phyloP scores from a whole-genome alignment of 78 protist species.

The Planoprotostelium fungivorum region DNA sequence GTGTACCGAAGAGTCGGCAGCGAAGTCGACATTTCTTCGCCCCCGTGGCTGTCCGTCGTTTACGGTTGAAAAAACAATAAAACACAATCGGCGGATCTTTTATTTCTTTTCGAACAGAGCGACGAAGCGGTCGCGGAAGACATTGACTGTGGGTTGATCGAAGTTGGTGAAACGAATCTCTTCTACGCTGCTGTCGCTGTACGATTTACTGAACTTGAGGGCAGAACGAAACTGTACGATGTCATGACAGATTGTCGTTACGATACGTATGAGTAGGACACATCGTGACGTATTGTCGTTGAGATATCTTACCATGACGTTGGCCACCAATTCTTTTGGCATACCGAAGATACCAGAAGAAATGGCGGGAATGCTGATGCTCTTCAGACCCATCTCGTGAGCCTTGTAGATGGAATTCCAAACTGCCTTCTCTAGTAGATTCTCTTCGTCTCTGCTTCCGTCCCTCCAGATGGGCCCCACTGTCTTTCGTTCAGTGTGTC shows the following conservation, averaged over 20 bases:
- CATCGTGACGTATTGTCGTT: background rate
- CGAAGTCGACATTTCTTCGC: no score
- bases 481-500: background rate
- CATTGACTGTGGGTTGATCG: background rate
- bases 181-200: background rate
- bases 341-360: background rate
- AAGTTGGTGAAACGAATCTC: background rate
- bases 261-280: background rate
- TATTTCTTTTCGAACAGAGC: background rate
- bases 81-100: no score
- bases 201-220: background rate
- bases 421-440: background rate
- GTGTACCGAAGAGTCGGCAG: no score
- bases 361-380: background rate
- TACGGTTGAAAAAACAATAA: no score
- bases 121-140: background rate
- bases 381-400: background rate
- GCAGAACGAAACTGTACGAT: background rate
- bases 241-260: background rate
- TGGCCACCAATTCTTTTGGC: background rate
- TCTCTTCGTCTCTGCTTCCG: background rate
- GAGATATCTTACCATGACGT: background rate
- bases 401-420: background rate
- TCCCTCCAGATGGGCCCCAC: background rate
- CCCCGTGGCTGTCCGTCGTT: no score